Conservation (phyloP, 148 eudicot genomes). For the Euryodendron excelsum region DNA sequence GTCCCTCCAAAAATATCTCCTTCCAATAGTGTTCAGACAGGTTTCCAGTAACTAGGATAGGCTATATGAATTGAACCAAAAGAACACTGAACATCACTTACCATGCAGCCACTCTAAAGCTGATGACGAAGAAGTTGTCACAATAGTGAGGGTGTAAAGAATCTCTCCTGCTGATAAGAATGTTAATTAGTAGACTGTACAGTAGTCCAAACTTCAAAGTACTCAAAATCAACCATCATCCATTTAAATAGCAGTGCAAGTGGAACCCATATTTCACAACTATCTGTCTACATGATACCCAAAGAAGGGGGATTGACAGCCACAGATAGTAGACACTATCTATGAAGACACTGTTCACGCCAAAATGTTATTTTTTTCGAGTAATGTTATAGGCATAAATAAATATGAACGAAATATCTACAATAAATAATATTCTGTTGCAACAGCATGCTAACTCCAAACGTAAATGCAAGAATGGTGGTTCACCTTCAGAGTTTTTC, state of each 20-base stretch:
- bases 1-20: too few relatives aligned
- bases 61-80: too few relatives aligned
- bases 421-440: not conserved
- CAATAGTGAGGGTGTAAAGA: slow-evolving; percentile 72
- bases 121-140: slow-evolving; percentile 82
- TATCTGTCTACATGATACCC: not conserved
- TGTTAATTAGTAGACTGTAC: not conserved
- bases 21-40: too few relatives aligned
- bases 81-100: too few relatives aligned
- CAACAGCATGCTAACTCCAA: not conserved
- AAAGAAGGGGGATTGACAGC: not conserved
- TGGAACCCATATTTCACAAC: not conserved
- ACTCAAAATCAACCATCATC: not conserved
- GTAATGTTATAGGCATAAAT: not conserved
- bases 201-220: not conserved
- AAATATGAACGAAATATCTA: not conserved
- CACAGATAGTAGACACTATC: not conserved
- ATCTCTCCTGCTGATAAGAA: slow-evolving; percentile 56
- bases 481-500: slow-evolving; percentile 80
- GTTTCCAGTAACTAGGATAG: too few relatives aligned
- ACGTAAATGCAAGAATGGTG: not conserved
- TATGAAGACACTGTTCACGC: too few relatives aligned
- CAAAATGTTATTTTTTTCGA: not conserved
- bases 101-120: too few relatives aligned
- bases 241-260: not conserved